phyloP scores from a whole-genome alignment of 306 rosid species.

The Castanea crenata region DNA sequence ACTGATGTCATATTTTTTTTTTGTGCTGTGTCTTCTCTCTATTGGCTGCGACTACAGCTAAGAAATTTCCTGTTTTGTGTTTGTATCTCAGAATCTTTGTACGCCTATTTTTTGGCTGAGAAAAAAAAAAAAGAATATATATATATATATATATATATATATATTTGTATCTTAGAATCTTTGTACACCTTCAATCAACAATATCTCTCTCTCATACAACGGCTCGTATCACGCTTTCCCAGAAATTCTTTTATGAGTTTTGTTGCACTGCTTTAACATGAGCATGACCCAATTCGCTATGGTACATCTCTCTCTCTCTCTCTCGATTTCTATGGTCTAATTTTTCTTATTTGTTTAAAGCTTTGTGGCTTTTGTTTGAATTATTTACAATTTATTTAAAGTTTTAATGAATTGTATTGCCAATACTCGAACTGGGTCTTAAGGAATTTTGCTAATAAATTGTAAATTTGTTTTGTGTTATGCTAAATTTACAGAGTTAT shows the following conservation, averaged over 20 bases:
- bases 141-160: no score
- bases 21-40: no score
- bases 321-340: background rate
- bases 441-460: background rate
- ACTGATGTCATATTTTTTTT: no score
- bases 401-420: background rate
- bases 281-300: slow-evolving; percentile 86
- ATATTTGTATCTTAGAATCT: background rate
- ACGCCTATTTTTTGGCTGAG: no score
- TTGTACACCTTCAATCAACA: background rate
- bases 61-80: no score
- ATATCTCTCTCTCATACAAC: background rate
- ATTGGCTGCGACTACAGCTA: no score
- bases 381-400: background rate
- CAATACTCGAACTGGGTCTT: slow-evolving; percentile 5
- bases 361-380: background rate
- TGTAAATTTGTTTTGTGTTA: background rate
- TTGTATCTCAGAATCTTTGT: no score
- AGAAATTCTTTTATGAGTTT: background rate
- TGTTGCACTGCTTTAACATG: slow-evolving; percentile 27
- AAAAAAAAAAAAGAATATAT: no score
- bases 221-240: background rate
- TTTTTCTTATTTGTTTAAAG: slow-evolving; percentile 7
- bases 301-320: slow-evolving; percentile 43
- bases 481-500: no score